Percentiles rank a stretch among this genome's conserved stretches.
Conservation (phyloP, 129 eudicot species). For the Tagetes patula region DNA sequence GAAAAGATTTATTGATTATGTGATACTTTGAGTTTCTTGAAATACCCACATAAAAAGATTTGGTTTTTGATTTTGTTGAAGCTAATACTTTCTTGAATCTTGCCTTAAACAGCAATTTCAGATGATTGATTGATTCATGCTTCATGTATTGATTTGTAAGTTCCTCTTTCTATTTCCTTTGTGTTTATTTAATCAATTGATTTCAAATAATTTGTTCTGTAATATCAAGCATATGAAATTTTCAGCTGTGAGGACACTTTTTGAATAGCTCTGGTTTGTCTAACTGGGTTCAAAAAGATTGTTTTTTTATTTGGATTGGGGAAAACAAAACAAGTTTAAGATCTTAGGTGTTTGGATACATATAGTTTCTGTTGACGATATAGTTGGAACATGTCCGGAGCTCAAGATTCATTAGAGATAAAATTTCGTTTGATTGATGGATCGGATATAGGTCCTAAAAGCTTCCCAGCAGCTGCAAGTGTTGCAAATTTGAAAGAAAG, state of each 20-base stretch:
- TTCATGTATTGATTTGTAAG: conserved; percentile 29
- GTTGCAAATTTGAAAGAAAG: conserved; percentile 77
- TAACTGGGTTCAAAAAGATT: conserved; percentile 26
- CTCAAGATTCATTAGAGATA: conserved; percentile 78
- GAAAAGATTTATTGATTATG: conserved; percentile 11
- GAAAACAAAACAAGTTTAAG: conserved; percentile 26
- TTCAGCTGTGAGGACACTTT: conserved; percentile 33
- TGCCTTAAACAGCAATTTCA: conserved; percentile 20
- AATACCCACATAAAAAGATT: conserved; percentile 25
- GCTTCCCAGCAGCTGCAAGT: conserved; percentile 69
- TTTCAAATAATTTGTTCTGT: conserved; percentile 11
- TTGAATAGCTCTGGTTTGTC: conserved; percentile 33
- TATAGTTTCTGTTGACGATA: conserved; percentile 24
- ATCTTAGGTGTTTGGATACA: conserved; percentile 30
- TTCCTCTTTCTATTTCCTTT: not conserved
- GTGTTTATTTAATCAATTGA: not conserved
- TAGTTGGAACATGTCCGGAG: conserved; percentile 54
- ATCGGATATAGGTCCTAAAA: conserved; percentile 85
- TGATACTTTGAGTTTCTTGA: conserved; percentile 25
- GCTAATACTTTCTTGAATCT: conserved; percentile 7
- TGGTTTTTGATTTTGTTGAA: conserved; percentile 16
- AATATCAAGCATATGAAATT: conserved; percentile 15
- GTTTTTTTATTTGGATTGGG: conserved; percentile 9
- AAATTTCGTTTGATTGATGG: conserved; percentile 81
- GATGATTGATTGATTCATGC: conserved; percentile 21